Conservation (phyloP, 2,329 filamentous ascomycete species). For the Penicillium griseofulvum region DNA sequence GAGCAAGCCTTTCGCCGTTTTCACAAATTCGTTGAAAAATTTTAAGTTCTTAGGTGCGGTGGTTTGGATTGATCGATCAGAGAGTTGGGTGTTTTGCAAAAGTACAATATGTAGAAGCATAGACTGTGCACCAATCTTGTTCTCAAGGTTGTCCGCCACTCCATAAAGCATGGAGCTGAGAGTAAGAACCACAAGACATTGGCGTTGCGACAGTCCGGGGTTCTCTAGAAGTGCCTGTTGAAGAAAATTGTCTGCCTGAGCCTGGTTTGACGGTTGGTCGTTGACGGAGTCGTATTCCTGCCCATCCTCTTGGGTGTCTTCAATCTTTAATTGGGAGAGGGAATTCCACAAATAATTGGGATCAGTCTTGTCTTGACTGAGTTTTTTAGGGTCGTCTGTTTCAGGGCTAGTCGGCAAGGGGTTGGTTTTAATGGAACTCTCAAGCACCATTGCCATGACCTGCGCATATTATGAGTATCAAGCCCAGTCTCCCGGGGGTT, state of each 20-base stretch:
- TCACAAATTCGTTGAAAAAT: constrained; percentile 39
- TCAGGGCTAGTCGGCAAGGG: not conserved
- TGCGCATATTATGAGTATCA: constrained; percentile 5
- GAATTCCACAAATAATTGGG: not conserved
- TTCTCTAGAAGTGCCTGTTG: constrained; percentile 1
- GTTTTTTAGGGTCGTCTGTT: not conserved
- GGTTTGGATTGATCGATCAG: constrained; percentile 13
- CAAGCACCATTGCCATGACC: constrained; percentile 22
- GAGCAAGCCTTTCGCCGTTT: constrained; percentile 38
- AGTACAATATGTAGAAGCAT: constrained; percentile 24
- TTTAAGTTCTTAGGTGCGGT: not conserved
- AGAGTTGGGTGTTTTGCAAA: constrained; percentile 20
- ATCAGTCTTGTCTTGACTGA: not conserved
- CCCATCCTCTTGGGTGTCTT: not conserved
- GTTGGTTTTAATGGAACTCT: constrained; percentile 11
- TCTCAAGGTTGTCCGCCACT: not conserved
- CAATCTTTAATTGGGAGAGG: not conserved
- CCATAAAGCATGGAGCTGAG: constrained; percentile 15
- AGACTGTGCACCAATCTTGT: constrained; percentile 4
- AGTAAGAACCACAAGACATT: constrained; percentile 18
- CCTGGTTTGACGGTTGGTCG: not conserved
- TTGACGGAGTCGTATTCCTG: not conserved
- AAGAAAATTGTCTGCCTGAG: not conserved
- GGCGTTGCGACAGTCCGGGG: constrained; percentile 19
- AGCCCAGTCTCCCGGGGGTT: not conserved